These are phyloP conservation scores for Platanus orientalis DNA, from an alignment of 164 flowering plant species.

Conservation along the genomic window DNA sequence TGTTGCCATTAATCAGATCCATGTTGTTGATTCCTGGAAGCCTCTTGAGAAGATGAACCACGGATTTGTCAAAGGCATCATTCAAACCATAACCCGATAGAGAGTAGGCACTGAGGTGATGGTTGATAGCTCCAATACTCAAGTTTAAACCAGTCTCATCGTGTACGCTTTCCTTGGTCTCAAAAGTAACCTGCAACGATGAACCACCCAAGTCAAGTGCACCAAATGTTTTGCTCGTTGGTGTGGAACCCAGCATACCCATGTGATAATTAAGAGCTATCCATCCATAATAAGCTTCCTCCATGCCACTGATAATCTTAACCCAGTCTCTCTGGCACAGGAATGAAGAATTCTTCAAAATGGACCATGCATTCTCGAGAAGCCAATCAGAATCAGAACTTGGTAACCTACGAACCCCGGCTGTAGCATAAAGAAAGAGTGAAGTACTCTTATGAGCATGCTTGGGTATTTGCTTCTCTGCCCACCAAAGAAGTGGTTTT, in stretches of 20 bases:
- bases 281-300: conserved; percentile 99
- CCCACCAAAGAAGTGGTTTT: conserved; percentile 87
- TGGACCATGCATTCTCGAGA: conserved; percentile 74
- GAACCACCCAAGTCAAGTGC: conserved; percentile 98
- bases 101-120: conserved; percentile 92
- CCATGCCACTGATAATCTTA: conserved; percentile 74
- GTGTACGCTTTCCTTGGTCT: conserved; percentile 38
- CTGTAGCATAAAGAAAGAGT: conserved; percentile 88
- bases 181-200: conserved; percentile 95
- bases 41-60: conserved; percentile 58
- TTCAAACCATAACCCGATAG: conserved; percentile 92
- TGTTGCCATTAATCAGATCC: conserved; percentile 45
- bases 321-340: conserved; percentile 74
- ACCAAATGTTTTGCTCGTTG: conserved; percentile 69
- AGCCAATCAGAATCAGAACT: conserved; percentile 78
- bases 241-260: conserved; percentile 55
- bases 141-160: conserved; percentile 67
- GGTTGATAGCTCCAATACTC: conserved; percentile 68
- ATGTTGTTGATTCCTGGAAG: conserved; percentile 27
- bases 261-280: conserved; percentile 82
- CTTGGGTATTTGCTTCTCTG: conserved; percentile 89
- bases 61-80: conserved; percentile 96
- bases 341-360: conserved; percentile 65
- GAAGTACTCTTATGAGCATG: conserved; percentile 69
- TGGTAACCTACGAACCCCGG: conserved; percentile 88